A percentile compares a stretch with the other conserved stretches of the same genome.
Evolutionary conservation across 345 rosid species (phyloP).

Genomic region (Eucalyptus microcorys): DNA sequence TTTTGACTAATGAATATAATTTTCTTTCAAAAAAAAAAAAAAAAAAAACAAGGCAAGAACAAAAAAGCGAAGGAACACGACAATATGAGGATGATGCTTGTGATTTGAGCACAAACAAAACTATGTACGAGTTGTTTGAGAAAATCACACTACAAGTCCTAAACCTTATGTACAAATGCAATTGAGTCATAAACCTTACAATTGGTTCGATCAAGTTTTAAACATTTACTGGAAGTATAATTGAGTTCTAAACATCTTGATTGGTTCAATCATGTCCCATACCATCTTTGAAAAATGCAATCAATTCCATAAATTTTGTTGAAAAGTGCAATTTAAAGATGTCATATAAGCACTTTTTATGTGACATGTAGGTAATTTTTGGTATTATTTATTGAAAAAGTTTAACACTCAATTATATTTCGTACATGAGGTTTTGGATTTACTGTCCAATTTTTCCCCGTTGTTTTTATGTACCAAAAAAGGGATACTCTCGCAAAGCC

Average conservation of each 20-base stretch:
- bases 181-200: neutral
- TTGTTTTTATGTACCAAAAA: neutral
- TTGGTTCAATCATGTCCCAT: neutral
- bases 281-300: neutral
- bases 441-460: neutral
- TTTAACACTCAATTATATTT: neutral
- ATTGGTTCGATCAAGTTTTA: neutral
- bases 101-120: neutral
- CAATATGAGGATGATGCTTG: neutral
- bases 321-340: neutral
- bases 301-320: neutral
- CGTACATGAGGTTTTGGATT: neutral
- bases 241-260: neutral
- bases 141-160: neutral
- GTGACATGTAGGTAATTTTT: neutral
- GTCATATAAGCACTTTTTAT: neutral
- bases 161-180: neutral
- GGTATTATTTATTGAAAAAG: neutral
- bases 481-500: too few species aligned
- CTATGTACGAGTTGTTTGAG: neutral
- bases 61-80: neutral
- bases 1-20: too few species aligned
- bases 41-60: neutral
- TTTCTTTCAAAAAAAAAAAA: too few species aligned
- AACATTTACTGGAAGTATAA: neutral